Base-by-base conservation (phyloP, 75 land plant species). In the Gnetum montanum region DNA sequence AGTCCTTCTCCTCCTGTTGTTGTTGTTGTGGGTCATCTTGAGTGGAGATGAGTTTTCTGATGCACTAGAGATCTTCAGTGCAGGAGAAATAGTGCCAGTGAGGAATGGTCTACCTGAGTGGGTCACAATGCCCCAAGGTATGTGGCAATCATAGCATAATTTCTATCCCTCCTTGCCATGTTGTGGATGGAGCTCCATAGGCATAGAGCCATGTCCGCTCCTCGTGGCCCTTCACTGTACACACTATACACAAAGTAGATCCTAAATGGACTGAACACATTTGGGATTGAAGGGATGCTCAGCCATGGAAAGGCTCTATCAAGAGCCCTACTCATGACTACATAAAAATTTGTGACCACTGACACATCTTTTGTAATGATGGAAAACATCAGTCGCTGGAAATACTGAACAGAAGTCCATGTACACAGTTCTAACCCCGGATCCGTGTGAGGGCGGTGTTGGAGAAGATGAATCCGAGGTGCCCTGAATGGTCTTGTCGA, bases 191-290 rank as follows among this genome's bases (percentile, higher is more conserved):
- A 47, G 53, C 60, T 52, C 61, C 89, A 95, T 27, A 90, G 65
- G 26, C 73, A 71, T 46, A 54, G 40, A 54, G 78, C 37, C 16
- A 83, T 34, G 58, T 54, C 53, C 27, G 19, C 63, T 49, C 67
- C 76, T 2, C 40, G 44, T 15, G 67, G 76, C 37, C 97, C 97
- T 22, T 67, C 69, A 0, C 77, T 83, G 5, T 82, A 80, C 24
- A 95, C 31, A n/a, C 99, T 97, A 64, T 93, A 95, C 65, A 95
- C 5, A 66, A 95, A 88, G 35, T 78, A 85, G 6, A 81, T 11
- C 40, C 97, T 92, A 59, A 95, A 95, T 0, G 98, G 89, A 43
- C 62, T 36, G 62, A 89, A 93, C 49, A 93, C 23, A 24, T 93
- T 78, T 6, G 98, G 98, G 3, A 89, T 59, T 22, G 98, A 85